Base-by-base conservation (phyloP, 257 asterid genomes). In the Ligustrum vulgare region DNA sequence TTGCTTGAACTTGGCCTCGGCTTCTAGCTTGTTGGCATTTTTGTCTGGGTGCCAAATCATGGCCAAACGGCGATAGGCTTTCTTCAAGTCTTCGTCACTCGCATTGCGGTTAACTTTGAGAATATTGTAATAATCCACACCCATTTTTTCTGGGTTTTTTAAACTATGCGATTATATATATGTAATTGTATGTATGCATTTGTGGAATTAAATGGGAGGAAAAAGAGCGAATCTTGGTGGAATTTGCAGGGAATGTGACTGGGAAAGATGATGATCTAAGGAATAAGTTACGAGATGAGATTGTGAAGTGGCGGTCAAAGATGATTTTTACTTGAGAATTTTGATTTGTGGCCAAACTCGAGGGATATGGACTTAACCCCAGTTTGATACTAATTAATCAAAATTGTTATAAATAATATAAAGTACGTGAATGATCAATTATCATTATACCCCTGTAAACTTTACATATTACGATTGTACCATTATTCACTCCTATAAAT, bases 21-120 rank as follows among this genome's bases (percentile, higher is more conserved):
- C 87, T 80, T 95, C 97, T 6, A 73, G 84, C 78, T 93, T 93
- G 80, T 87, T 91, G 77, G 62, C 73, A 69, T 95, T 95, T 87
- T 95, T 95, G 83, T 95, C 99, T 5, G 99, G 99, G 74, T 95
- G 99, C 98, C 99, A 95, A 37, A 95, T 95, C 99, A 92, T 93
- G 31, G 97, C 99, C 51, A 93, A 74, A 2, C 98, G 86, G 45
- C 98, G 90, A 76, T 95, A 95, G 8, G 98, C 89, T 81, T 89
- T 87, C 83, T 87, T 89, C 82, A 94, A 84, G 82, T 92, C 99
- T 1, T 94, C 99, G 10, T 79, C 98, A 81, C 88, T 91, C 13
- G 99, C 99, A 79, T 87, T 88, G 20, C 99, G 98, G 74, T 95
- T 93, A 45, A 95, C 97, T 80, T 94, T 94, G 67, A 94, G 89